Evolutionary conservation across 1,284 basidiomycete genomes (phyloP).

Genomic region (Cutaneotrichosporon arboriforme): DNA sequence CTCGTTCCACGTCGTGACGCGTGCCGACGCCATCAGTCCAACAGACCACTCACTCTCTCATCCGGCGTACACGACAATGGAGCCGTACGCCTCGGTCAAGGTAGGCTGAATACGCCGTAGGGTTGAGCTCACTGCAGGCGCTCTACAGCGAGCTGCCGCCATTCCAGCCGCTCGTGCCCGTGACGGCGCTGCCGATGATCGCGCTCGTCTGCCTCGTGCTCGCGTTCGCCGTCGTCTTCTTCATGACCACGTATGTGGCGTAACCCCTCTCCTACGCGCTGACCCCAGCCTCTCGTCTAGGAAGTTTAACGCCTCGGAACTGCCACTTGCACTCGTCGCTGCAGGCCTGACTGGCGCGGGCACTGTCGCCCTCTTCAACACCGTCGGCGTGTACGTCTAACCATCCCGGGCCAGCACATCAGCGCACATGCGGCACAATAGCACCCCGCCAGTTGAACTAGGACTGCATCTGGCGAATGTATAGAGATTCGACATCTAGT

Average conservation of each 20-base stretch:
- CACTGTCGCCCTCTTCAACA: conserved; percentile 78
- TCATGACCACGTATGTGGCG: conserved; percentile 71
- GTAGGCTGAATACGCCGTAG: conserved; percentile 1
- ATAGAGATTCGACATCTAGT: too few relatives aligned
- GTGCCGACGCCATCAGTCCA: not conserved
- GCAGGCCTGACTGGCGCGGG: conserved; percentile 76
- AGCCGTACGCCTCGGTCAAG: conserved; percentile 14
- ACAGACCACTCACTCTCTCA: not conserved
- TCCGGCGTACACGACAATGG: conserved; percentile 2
- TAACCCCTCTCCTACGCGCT: not conserved
- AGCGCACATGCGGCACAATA: not conserved
- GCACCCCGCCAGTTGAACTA: not conserved
- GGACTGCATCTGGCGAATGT: too few relatives aligned
- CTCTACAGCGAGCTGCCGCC: conserved; percentile 56
- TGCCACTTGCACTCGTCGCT: conserved; percentile 62
- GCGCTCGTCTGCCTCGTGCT: conserved; percentile 64
- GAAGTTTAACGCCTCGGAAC: conserved; percentile 51
- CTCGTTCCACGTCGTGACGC: conserved; percentile 1
- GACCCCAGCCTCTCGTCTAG: conserved; percentile 7
- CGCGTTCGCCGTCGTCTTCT: conserved; percentile 76
- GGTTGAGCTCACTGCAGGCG: conserved; percentile 47
- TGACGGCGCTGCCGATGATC: conserved; percentile 62
- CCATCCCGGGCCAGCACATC: not conserved
- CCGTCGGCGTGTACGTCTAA: conserved; percentile 75
- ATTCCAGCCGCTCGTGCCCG: conserved; percentile 64